These are phyloP conservation scores for Xylariaceae sp. DNA, from an alignment of 2,329 filamentous ascomycete genomes.

Conservation along the genomic window DNA sequence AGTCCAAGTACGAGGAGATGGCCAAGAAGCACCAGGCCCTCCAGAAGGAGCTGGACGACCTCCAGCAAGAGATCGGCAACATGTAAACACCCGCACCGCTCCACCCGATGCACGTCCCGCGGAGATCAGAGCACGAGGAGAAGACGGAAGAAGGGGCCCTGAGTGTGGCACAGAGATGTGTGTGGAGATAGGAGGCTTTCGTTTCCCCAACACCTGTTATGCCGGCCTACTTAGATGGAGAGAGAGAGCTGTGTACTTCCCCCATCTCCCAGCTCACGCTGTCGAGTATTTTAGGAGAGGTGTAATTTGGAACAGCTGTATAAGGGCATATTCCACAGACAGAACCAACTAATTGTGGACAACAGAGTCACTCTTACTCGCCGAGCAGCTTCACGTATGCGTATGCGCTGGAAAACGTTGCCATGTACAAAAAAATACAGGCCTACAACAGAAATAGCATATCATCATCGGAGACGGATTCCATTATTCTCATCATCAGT, in stretches of 20 bases:
- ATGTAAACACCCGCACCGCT: conserved; percentile 54
- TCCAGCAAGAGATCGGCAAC: conserved; percentile 87
- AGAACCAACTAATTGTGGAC: conserved; percentile 11
- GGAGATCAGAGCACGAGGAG: neutral
- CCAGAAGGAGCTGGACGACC: conserved; percentile 62
- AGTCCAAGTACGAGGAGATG: conserved; percentile 98
- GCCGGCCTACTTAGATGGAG: conserved; percentile 19
- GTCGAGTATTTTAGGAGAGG: conserved; percentile 11
- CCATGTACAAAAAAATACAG: conserved; percentile 13
- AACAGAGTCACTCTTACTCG: conserved; percentile 6
- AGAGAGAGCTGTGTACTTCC: conserved; percentile 16
- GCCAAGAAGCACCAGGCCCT: conserved; percentile 90
- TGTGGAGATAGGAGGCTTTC: conserved; percentile 20
- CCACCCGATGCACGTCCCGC: conserved; percentile 3
- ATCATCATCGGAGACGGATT: conserved; percentile 14
- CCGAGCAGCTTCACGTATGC: conserved; percentile 2
- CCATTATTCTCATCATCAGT: conserved; percentile 24
- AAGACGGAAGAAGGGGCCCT: conserved; percentile 1
- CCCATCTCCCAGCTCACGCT: conserved; percentile 20
- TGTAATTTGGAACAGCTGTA: conserved; percentile 7
- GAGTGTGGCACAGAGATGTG: conserved; percentile 5
- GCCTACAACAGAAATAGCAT: conserved; percentile 17
- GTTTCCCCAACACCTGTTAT: conserved; percentile 20
- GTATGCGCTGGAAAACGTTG: conserved; percentile 8
- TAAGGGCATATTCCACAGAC: conserved; percentile 13